Percentiles rank a stretch among this genome's conserved stretches.
Evolutionary conservation across 331 rosid species (phyloP).

Genomic region (Dryas integrifolia): DNA sequence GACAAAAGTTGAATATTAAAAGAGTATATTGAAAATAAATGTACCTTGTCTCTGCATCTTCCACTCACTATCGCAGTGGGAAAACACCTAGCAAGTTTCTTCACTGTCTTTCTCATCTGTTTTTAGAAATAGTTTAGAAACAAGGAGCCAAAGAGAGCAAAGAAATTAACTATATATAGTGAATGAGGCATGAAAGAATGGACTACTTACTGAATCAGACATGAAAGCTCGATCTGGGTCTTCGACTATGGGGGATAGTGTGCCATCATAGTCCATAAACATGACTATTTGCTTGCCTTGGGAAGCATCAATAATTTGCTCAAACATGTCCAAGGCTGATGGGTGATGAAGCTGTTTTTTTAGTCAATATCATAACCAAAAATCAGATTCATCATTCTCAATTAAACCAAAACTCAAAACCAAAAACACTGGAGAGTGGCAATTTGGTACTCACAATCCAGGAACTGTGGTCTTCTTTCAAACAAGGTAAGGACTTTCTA

Average conservation of each 20-base stretch:
- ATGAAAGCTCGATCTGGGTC: slow-evolving; percentile 89
- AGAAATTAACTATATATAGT: background rate
- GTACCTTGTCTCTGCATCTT: slow-evolving; percentile 91
- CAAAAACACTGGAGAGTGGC: background rate
- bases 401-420: background rate
- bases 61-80: slow-evolving; percentile 97
- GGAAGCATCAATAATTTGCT: slow-evolving; percentile 68
- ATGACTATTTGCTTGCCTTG: slow-evolving; percentile 80
- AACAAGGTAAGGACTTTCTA: slow-evolving; percentile 41
- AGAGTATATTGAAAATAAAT: slow-evolving; percentile 18
- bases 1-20: background rate
- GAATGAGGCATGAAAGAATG: background rate
- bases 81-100: slow-evolving; percentile 64
- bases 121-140: background rate
- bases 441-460: slow-evolving; percentile 60
- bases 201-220: slow-evolving; percentile 61
- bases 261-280: slow-evolving; percentile 92
- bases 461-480: slow-evolving; percentile 45
- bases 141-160: background rate
- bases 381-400: slow-evolving; percentile 23
- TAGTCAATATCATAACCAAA: background rate
- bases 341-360: slow-evolving; percentile 70
- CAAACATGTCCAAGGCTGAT: slow-evolving; percentile 85
- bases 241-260: slow-evolving; percentile 83
- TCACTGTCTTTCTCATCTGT: slow-evolving; percentile 92